Conservation (phyloP, 1,284 basidiomycete genomes). For the Rhodotorula mucilaginosa region DNA sequence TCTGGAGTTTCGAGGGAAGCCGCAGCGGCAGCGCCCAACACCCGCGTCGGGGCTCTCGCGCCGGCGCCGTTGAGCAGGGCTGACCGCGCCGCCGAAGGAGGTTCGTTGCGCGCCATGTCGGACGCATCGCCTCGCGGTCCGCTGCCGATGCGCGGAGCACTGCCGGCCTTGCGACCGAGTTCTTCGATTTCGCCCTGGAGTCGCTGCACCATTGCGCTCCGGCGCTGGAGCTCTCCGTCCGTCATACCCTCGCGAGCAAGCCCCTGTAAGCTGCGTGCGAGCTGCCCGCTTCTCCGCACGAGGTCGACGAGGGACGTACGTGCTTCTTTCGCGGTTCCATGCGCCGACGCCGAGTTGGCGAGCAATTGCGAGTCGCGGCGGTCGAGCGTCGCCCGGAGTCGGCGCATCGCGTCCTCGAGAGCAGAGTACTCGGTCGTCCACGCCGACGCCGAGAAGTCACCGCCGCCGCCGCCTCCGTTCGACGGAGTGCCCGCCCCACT, state of each 20-base stretch:
- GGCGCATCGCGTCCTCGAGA: conserved; percentile 69
- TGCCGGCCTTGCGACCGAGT: conserved; percentile 25
- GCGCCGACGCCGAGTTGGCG: conserved; percentile 69
- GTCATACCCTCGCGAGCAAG: conserved; percentile 32
- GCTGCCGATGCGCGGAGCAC: conserved; percentile 17
- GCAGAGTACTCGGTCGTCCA: conserved; percentile 83
- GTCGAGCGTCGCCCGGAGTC: conserved; percentile 77
- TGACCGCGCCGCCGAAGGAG: conserved; percentile 7
- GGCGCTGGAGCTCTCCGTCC: conserved; percentile 58
- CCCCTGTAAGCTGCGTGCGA: conserved; percentile 34
- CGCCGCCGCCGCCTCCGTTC: conserved; percentile 37
- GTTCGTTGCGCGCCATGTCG: not conserved
- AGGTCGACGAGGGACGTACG: conserved; percentile 77
- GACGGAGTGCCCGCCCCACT: conserved; percentile 15
- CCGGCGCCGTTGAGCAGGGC: conserved; percentile 42
- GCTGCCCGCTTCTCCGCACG: conserved; percentile 58
- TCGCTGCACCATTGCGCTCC: conserved; percentile 76
- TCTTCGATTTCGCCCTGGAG: conserved; percentile 73
- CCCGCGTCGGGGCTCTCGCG: conserved; percentile 40
- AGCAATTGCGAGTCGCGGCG: conserved; percentile 78
- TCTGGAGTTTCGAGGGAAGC: conserved; percentile 74
- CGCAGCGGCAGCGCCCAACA: conserved; percentile 55
- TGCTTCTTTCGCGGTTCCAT: conserved; percentile 74
- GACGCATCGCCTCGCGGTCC: not conserved
- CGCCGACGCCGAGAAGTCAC: conserved; percentile 63